These are phyloP conservation scores for Dionaea muscipula DNA, from an alignment of 179 eudicot genomes.

Conservation along the genomic window DNA sequence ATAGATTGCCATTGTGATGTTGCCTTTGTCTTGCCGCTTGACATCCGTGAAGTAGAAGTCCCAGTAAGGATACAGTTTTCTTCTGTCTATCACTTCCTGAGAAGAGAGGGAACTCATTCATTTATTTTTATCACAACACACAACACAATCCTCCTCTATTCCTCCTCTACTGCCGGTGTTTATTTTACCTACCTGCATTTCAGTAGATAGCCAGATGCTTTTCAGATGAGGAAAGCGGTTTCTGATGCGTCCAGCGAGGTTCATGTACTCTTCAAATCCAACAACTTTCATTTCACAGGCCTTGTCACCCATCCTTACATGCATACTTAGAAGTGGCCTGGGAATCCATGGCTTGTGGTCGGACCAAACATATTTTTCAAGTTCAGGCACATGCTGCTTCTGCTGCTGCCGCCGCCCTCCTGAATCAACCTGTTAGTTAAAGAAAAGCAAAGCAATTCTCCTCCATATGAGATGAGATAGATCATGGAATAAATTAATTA, in stretches of 20 bases:
- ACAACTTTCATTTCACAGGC: conserved; percentile 90
- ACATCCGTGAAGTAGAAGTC: conserved; percentile 65
- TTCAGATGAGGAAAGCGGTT: conserved; percentile 53
- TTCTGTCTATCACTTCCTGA: conserved; percentile 56
- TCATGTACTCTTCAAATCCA: conserved; percentile 70
- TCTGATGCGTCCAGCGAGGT: conserved; percentile 50
- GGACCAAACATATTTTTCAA: conserved; percentile 81
- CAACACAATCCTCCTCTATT: too few species aligned
- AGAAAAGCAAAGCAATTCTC: neutral
- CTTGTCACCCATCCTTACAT: conserved; percentile 95
- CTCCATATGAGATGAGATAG: neutral
- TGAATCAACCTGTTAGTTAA: conserved; percentile 21
- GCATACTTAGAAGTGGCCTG: conserved; percentile 75
- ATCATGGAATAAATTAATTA: too few species aligned
- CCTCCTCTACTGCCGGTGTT: too few species aligned
- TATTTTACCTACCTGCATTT: conserved; percentile 93
- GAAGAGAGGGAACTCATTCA: neutral
- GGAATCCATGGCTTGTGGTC: conserved; percentile 80
- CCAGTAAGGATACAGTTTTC: conserved; percentile 50
- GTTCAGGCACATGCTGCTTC: conserved; percentile 19
- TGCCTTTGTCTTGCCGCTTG: conserved; percentile 57
- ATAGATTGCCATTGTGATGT: conserved; percentile 66
- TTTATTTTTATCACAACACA: too few species aligned
- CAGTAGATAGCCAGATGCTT: conserved; percentile 82
- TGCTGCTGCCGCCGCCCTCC: too few species aligned